A percentile compares a stretch with the other conserved stretches of the same genome.
phyloP scores from a whole-genome alignment of 257 asterid species.

The Misopates orontium region DNA sequence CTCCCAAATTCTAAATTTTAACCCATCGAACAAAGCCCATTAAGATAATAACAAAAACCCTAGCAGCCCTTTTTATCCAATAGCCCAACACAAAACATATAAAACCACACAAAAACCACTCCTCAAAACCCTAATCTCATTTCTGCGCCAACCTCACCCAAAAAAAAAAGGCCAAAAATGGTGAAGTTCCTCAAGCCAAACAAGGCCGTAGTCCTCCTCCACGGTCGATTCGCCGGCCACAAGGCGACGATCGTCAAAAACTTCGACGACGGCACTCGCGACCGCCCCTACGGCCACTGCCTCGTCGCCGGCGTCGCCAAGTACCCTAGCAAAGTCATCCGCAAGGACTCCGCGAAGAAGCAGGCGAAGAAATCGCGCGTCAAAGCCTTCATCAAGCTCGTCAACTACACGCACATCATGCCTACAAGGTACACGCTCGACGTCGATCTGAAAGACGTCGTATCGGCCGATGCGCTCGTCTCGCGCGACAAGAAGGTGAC shows the following conservation, averaged over 20 bases:
- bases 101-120: not conserved
- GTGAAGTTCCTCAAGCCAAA: constrained; percentile 56
- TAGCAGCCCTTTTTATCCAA: too few relatives aligned
- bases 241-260: constrained; percentile 44
- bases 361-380: constrained; percentile 56
- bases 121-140: constrained; percentile 32
- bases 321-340: constrained; percentile 50
- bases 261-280: constrained; percentile 51
- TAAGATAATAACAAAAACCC: too few relatives aligned
- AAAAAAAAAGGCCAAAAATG: too few relatives aligned
- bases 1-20: too few relatives aligned
- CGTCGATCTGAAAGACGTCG: constrained; percentile 49
- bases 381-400: constrained; percentile 46
- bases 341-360: constrained; percentile 50
- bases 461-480: constrained; percentile 33
- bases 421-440: constrained; percentile 57
- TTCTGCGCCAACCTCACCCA: not conserved
- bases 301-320: constrained; percentile 50
- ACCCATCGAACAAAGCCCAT: too few relatives aligned
- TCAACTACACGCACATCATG: constrained; percentile 53
- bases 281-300: constrained; percentile 53
- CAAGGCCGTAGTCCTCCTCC: constrained; percentile 57
- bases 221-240: constrained; percentile 50
- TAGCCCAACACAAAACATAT: constrained; percentile 7
- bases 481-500: constrained; percentile 55